Conservation (phyloP, 2,329 filamentous ascomycete genomes). For the Bipolaris victoriae region DNA sequence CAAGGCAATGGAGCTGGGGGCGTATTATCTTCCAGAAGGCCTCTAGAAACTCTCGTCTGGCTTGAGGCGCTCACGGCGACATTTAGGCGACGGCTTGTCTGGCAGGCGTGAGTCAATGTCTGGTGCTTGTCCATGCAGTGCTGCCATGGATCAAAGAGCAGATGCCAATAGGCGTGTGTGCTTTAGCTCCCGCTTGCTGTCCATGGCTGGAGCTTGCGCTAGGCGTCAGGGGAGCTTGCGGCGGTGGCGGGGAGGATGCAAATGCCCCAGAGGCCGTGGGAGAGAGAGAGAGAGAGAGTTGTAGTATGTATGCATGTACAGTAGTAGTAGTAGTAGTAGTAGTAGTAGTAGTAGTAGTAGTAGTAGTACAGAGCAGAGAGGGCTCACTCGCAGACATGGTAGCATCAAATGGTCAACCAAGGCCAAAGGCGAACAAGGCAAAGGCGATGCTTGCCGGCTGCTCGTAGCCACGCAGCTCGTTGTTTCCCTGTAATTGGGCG, state of each 20-base stretch:
- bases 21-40: conserved; percentile 37
- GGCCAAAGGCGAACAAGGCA: too few relatives aligned
- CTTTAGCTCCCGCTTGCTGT: conserved; percentile 25
- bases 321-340: too few relatives aligned
- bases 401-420: too few relatives aligned
- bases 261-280: too few relatives aligned
- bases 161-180: conserved; percentile 15
- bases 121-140: background rate
- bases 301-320: too few relatives aligned
- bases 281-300: too few relatives aligned
- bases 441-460: background rate
- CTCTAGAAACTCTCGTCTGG: conserved; percentile 28
- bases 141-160: background rate
- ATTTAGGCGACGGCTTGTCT: conserved; percentile 15
- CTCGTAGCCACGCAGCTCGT: background rate
- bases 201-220: conserved; percentile 4
- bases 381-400: too few relatives aligned
- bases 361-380: too few relatives aligned
- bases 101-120: conserved; percentile 19
- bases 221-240: background rate
- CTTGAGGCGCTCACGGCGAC: conserved; percentile 8
- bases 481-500: background rate
- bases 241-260: background rate
- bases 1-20: conserved; percentile 29
- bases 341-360: too few relatives aligned